These are phyloP conservation scores for Saksenaea oblongispora DNA, from an alignment of 371 early-diverging fungal species.

Conservation along the genomic window DNA sequence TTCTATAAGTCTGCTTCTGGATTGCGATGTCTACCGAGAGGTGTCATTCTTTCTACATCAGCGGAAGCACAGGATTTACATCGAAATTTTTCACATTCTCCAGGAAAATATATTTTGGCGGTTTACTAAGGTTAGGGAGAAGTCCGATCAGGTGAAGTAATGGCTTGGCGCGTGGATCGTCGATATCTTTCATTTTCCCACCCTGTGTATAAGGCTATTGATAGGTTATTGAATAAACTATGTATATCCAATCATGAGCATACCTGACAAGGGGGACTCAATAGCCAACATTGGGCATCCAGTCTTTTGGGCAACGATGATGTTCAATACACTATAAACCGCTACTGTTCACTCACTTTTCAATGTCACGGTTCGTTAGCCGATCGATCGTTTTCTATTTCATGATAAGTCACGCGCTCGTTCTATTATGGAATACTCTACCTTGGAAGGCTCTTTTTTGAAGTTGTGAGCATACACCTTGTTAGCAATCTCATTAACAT, in stretches of 20 bases:
- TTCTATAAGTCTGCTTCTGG: slow-evolving; percentile 58
- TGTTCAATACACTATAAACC: background rate
- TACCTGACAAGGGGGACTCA: slow-evolving; percentile 86
- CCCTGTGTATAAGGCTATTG: slow-evolving; percentile 69
- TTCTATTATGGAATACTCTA: slow-evolving; percentile 13
- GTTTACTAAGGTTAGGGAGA: slow-evolving; percentile 46
- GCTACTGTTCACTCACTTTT: slow-evolving; percentile 35
- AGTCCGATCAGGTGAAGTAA: slow-evolving; percentile 64
- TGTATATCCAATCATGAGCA: background rate
- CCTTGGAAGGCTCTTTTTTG: slow-evolving; percentile 53
- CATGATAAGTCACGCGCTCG: background rate
- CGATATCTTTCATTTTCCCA: slow-evolving; percentile 62
- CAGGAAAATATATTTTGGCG: slow-evolving; percentile 62
- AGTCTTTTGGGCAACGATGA: slow-evolving; percentile 26
- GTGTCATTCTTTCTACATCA: background rate
- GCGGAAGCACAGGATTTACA: slow-evolving; percentile 23
- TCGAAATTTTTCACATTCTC: slow-evolving; percentile 84
- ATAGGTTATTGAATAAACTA: background rate
- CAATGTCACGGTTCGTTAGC: slow-evolving; percentile 58
- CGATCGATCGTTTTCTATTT: slow-evolving; percentile 64
- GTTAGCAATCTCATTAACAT: slow-evolving; percentile 76
- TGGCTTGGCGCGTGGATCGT: slow-evolving; percentile 69
- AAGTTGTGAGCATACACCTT: slow-evolving; percentile 69
- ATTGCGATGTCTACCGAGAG: slow-evolving; percentile 50
- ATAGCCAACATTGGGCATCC: slow-evolving; percentile 74